A percentile compares a stretch with the other conserved stretches of the same genome.
Evolutionary conservation across 768 basidiomycete species (phyloP).

Genomic region (Piloderma croceum): DNA sequence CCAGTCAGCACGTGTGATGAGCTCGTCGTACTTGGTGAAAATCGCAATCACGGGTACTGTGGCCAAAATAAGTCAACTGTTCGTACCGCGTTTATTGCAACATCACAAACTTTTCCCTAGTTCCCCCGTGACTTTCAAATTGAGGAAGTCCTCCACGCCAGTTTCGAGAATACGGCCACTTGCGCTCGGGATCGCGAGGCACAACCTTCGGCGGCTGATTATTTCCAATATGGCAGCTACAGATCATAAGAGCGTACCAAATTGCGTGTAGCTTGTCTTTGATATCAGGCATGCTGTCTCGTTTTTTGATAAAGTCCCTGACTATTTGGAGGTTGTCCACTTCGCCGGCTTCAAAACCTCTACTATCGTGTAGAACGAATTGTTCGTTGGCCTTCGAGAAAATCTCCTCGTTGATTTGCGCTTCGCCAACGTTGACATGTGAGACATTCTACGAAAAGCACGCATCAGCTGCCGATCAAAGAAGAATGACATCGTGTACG

Average conservation of each 20-base stretch:
- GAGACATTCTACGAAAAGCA: constrained; percentile 12
- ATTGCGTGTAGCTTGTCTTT: constrained; percentile 22
- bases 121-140: constrained; percentile 15
- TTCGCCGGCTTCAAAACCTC: constrained; percentile 28
- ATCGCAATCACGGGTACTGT: constrained; percentile 29
- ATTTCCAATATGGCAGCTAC: too few relatives aligned
- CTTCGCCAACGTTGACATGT: constrained; percentile 16
- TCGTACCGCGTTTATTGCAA: too few relatives aligned
- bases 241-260: too few relatives aligned
- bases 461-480: constrained; percentile 5
- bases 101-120: too few relatives aligned
- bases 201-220: constrained; percentile 20
- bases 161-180: constrained; percentile 20
- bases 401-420: constrained; percentile 21
- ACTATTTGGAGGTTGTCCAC: constrained; percentile 17
- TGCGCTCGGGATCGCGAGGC: constrained; percentile 22
- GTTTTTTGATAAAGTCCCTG: constrained; percentile 17
- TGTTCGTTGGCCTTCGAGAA: constrained; percentile 16
- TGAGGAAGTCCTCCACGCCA: constrained; percentile 23
- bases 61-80: too few relatives aligned
- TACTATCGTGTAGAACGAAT: constrained; percentile 27
- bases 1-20: too few relatives aligned
- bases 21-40: constrained; percentile 30
- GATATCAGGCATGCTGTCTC: constrained; percentile 5
- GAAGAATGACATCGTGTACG: not conserved